A percentile compares a stretch with the other conserved stretches of the same genome.
Conservation (phyloP, 345 rosid species). For the Bruguiera gymnorhiza region DNA sequence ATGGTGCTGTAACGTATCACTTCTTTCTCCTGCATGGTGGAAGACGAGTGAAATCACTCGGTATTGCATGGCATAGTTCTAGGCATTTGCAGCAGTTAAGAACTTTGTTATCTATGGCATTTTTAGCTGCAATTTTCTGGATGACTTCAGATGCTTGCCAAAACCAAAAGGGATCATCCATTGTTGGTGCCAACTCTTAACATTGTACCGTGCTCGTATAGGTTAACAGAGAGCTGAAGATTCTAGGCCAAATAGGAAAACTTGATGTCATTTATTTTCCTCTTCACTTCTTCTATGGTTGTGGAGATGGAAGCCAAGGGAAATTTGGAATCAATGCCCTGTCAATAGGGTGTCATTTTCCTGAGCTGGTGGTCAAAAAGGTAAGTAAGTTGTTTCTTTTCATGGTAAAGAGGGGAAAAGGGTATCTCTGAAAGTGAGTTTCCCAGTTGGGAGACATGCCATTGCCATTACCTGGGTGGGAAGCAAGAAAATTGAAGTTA, state of each 20-base stretch:
- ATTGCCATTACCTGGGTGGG: constrained; percentile 15
- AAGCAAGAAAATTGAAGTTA: constrained; percentile 7
- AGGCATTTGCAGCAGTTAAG: too few species aligned
- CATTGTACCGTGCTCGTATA: too few species aligned
- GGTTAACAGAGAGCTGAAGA: too few species aligned
- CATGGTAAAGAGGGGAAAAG: not conserved
- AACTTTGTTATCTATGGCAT: too few species aligned
- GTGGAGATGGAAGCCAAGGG: not conserved
- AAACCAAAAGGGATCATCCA: too few species aligned
- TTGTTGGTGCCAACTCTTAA: too few species aligned
- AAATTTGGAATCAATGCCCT: constrained; percentile 11
- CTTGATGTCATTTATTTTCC: not conserved
- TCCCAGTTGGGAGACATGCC: constrained; percentile 15
- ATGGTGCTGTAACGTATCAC: too few species aligned
- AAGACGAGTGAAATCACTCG: too few species aligned
- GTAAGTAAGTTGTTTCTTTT: not conserved
- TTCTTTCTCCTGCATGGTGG: too few species aligned
- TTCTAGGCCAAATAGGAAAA: not conserved
- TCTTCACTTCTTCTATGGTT: not conserved
- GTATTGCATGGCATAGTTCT: too few species aligned
- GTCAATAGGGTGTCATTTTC: constrained; percentile 19
- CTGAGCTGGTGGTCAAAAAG: constrained; percentile 15
- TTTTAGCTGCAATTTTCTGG: too few species aligned
- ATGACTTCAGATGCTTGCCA: too few species aligned
- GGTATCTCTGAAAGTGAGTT: constrained; percentile 9